Evolutionary conservation across 2,329 filamentous ascomycete genomes (phyloP).

Genomic region (Pseudogymnoascus sp.): DNA sequence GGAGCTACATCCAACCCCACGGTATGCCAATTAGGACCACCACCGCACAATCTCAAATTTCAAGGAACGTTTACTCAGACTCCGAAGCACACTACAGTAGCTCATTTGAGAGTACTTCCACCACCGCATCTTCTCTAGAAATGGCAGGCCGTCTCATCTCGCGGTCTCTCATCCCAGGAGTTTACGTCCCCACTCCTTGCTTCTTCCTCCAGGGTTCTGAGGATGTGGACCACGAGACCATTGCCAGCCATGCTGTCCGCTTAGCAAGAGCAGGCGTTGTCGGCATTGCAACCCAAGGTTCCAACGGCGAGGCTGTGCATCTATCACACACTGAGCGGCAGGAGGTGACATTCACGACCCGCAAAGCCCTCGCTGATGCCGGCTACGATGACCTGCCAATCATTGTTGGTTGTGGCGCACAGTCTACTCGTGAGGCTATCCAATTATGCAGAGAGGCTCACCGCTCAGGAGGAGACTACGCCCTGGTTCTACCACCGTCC

Average conservation of each 20-base stretch:
- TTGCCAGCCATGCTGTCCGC: constrained; percentile 38
- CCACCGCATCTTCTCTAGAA: constrained; percentile 33
- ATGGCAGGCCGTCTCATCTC: constrained; percentile 24
- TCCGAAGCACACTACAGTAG: constrained; percentile 25
- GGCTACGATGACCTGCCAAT: constrained; percentile 51
- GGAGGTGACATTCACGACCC: constrained; percentile 49
- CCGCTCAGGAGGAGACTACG: constrained; percentile 55
- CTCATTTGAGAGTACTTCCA: constrained; percentile 28
- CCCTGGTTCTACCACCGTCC: constrained; percentile 56
- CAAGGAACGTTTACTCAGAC: constrained; percentile 25
- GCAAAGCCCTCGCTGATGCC: constrained; percentile 49
- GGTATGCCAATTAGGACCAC: constrained; percentile 2
- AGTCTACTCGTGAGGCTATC: constrained; percentile 58
- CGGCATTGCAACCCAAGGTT: constrained; percentile 52
- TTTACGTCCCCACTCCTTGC: constrained; percentile 67
- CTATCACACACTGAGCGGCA: constrained; percentile 53
- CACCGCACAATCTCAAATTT: neutral
- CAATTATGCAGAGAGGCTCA: constrained; percentile 55
- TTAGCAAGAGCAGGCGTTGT: constrained; percentile 49
- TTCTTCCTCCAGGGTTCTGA: constrained; percentile 61
- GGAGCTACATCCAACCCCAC: constrained; percentile 33
- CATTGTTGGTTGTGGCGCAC: constrained; percentile 58
- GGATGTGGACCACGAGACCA: constrained; percentile 56
- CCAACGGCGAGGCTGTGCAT: constrained; percentile 59
- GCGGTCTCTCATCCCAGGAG: constrained; percentile 40